These are phyloP conservation scores for Arthroderma sp. DNA, from an alignment of 2,329 filamentous ascomycete genomes.

Conservation along the genomic window DNA sequence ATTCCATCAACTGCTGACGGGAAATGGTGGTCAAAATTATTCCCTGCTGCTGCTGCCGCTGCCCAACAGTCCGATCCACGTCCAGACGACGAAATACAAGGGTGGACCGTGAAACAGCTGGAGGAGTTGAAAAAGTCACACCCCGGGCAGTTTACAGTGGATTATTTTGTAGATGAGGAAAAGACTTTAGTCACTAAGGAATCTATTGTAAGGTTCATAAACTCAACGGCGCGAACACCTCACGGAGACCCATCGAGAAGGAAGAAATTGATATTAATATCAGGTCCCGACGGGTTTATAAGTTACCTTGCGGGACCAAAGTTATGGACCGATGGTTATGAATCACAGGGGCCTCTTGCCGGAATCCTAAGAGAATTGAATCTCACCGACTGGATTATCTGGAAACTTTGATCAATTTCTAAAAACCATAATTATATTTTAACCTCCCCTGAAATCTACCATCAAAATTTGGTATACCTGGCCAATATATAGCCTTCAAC, in stretches of 20 bases:
- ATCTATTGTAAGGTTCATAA: constrained; percentile 31
- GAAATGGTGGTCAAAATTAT: constrained; percentile 22
- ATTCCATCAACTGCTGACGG: constrained; percentile 8
- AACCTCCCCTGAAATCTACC: too few species aligned
- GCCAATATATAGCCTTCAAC: too few species aligned
- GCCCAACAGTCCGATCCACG: neutral
- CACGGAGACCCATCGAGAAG: constrained; percentile 15
- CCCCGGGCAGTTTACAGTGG: constrained; percentile 46
- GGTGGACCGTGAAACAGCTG: constrained; percentile 48
- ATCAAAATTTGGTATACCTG: too few species aligned
- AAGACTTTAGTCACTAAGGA: constrained; percentile 47
- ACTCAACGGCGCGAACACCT: constrained; percentile 4
- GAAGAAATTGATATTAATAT: constrained; percentile 57
- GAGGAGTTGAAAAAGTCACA: constrained; percentile 47
- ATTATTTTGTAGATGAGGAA: constrained; percentile 76
- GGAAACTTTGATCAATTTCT: constrained; percentile 38
- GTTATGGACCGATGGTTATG: constrained; percentile 55
- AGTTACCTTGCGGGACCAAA: constrained; percentile 68
- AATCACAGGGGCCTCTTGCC: constrained; percentile 60
- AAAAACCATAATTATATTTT: too few species aligned
- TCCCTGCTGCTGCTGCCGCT: constrained; percentile 4
- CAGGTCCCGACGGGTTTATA: constrained; percentile 84
- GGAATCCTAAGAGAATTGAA: constrained; percentile 54
- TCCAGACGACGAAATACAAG: constrained; percentile 7
- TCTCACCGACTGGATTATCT: constrained; percentile 43